These are phyloP conservation scores for Apocynum venetum DNA, from an alignment of 257 asterid species.

Conservation along the genomic window DNA sequence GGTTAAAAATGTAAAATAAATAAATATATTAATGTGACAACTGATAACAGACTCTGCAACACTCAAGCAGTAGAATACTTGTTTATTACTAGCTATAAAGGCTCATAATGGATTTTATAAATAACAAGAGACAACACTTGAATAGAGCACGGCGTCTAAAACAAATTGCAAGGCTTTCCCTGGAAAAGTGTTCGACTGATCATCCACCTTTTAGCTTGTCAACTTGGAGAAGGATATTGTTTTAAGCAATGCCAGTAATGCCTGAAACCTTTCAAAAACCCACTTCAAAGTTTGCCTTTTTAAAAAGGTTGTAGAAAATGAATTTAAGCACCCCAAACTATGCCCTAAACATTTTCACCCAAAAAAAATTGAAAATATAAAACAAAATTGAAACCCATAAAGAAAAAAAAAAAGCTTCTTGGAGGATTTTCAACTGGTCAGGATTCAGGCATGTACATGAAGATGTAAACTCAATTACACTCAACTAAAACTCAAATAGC, in stretches of 20 bases:
- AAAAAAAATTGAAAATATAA: neutral
- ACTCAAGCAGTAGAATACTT: neutral
- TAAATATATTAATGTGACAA: neutral
- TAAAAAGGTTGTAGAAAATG: neutral
- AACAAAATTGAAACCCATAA: neutral
- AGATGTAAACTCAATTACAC: neutral
- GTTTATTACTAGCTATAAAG: neutral
- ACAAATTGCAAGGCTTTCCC: neutral
- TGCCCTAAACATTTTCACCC: neutral
- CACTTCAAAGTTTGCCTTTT: neutral
- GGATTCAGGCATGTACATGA: neutral
- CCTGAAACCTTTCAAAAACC: neutral
- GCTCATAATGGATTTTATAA: neutral
- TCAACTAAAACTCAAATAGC: too few species aligned
- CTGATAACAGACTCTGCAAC: neutral
- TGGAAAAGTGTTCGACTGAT: neutral
- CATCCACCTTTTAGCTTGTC: neutral
- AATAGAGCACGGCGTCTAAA: neutral
- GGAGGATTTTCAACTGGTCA: neutral
- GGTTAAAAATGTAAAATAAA: neutral
- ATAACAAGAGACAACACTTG: neutral
- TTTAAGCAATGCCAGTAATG: neutral
- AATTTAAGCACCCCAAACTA: neutral
- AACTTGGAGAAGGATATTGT: neutral
- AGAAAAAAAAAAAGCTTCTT: neutral